These are phyloP conservation scores for Hygrocybe coccinea DNA, from an alignment of 768 basidiomycete species.

Conservation along the genomic window DNA sequence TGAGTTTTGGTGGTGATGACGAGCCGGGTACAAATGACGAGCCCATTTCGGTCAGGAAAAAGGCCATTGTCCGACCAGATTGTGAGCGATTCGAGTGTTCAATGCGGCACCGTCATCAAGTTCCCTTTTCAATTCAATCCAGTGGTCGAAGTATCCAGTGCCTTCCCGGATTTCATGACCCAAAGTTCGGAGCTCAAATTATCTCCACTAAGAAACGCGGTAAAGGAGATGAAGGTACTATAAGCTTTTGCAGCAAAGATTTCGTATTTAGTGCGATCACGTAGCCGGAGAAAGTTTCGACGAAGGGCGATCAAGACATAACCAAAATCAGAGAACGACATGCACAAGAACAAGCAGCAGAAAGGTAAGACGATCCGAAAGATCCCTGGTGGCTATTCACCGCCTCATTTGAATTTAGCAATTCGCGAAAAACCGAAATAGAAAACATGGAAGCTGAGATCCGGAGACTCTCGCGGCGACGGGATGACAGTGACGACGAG, in stretches of 20 bases:
- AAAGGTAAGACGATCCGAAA: conserved; percentile 41
- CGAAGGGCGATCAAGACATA: conserved; percentile 48
- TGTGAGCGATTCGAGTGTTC: conserved; percentile 46
- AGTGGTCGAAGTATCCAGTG: conserved; percentile 38
- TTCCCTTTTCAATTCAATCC: conserved; percentile 1
- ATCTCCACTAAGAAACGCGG: conserved; percentile 11
- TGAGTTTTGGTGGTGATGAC: conserved; percentile 82
- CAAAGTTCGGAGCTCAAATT: conserved; percentile 17
- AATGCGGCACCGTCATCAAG: not conserved
- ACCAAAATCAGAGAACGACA: conserved; percentile 72
- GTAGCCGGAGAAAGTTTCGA: conserved; percentile 30
- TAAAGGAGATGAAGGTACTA: not conserved
- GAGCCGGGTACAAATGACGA: conserved; percentile 50
- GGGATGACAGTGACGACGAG: conserved; percentile 63
- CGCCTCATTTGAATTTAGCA: conserved; percentile 33
- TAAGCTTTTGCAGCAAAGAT: not conserved
- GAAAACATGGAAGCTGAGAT: conserved; percentile 87
- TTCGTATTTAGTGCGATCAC: not conserved
- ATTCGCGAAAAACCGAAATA: conserved; percentile 68
- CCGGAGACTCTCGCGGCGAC: conserved; percentile 64
- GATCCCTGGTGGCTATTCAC: not conserved
- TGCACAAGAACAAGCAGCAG: conserved; percentile 61
- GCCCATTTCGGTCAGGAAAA: conserved; percentile 54
- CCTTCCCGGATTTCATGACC: conserved; percentile 41
- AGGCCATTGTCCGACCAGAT: conserved; percentile 78